Evolutionary conservation across 352 stramenopile genomes (phyloP), one percentile per base, ranked within the genome.

Genomic region (Phytophthora ohioensis): DNA sequence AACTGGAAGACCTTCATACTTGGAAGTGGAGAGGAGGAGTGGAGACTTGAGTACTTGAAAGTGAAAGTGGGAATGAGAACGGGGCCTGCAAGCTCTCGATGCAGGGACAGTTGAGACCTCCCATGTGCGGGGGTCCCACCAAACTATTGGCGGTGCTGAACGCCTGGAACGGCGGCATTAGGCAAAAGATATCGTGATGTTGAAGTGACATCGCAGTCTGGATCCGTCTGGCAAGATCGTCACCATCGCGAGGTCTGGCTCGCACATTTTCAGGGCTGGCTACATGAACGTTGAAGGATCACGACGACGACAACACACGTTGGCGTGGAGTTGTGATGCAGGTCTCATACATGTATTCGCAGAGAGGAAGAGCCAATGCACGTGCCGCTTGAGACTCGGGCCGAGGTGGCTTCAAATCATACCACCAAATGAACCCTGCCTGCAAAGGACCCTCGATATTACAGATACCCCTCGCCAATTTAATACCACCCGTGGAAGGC

Each of bases 1-100:
- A 76, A 9, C 62, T 75, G 62, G 47, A 73, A 61, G 42, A 79
- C 55, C 67, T 79, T 67, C 67, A 79, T 79, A 8, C 12, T 48
- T 30, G 46, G 8, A 38, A 21, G 15, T 64, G 54, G 56, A 12
- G 34, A 9, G n/a, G 48, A 17, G 66, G 38, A 54, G 53, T 55
- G 45, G 43, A 46, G 55, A 57, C 68, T 75, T 71, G 56, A 17
- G 34, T 42, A 47, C 68, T 68, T 39, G 56, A 7, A 47, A 42
- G 42, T 17, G 39, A 64, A 75, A 64, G 57, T 64, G 51, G 35
- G 48, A 75, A 64, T 75, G 68, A 71, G 48, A 56, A 13, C 48
- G 47, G 21, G 39, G 31, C 5, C 42, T 27, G 9, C 45, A 53
- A 17, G 15, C 27, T n/a, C 21, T 6, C 35, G 39, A 48, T 11